Evolutionary conservation across 2,329 filamentous ascomycete genomes (phyloP).

Genomic region (Beauveria sp.): DNA sequence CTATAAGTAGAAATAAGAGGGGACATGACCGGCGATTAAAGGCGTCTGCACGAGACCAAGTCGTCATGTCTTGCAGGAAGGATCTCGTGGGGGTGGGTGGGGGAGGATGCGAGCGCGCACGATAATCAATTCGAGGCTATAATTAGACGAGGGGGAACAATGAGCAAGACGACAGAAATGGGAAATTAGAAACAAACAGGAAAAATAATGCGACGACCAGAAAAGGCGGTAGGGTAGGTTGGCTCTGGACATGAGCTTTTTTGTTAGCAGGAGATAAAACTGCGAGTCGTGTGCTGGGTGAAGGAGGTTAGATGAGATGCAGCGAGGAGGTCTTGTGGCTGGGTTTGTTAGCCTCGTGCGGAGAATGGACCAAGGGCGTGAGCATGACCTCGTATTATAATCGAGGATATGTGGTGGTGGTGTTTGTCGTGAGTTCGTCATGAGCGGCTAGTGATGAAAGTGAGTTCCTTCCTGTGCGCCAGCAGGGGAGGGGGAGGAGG

Average conservation of each 20-base stretch:
- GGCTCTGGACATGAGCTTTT: too few species aligned
- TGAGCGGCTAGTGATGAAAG: not conserved
- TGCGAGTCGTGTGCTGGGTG: not conserved
- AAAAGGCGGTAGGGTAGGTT: not conserved
- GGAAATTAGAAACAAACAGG: not conserved
- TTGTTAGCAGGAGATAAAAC: not conserved
- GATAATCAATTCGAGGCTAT: not conserved
- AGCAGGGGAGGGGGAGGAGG: not conserved
- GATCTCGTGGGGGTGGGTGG: not conserved
- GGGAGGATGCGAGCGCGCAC: not conserved
- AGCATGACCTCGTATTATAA: conserved; percentile 7
- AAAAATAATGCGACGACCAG: not conserved
- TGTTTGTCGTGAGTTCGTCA: not conserved
- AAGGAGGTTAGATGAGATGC: not conserved
- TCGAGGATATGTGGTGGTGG: not conserved
- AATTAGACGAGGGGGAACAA: not conserved
- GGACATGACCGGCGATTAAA: not conserved
- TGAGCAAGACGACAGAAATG: not conserved
- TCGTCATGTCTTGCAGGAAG: not conserved
- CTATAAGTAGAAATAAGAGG: not conserved
- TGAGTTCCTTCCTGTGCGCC: not conserved
- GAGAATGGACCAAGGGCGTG: not conserved
- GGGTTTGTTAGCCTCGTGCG: not conserved
- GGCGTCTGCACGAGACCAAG: not conserved
- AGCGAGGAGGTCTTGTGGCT: not conserved